Base-by-base conservation (phyloP, 352 stramenopile genomes). In the Phytophthora pinifolia region DNA sequence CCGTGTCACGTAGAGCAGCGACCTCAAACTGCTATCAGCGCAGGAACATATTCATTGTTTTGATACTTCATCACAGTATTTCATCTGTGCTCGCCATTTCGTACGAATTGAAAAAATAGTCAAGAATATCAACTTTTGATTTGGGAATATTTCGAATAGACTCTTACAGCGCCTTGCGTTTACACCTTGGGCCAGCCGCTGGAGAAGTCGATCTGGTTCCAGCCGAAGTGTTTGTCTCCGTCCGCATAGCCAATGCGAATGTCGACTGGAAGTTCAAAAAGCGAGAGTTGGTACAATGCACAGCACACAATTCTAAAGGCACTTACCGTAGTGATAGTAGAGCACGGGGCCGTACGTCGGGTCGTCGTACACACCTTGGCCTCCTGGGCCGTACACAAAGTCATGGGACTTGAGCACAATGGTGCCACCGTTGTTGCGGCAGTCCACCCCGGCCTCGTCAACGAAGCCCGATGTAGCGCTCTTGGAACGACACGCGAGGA, bases 311-410 rank as follows among this genome's bases (percentile, higher is more conserved):
- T 29, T 50, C 20, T 14, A 25, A 25, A 25, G 20, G 20, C 20
- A 25, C 20, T 25, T 27, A 27, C 72, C 72, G 62, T 81, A 79
- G 57, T 84, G 71, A 38, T 81, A 84, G 66, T 84, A 81, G 25
- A 79, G 31, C 12, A 81, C 64, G 6, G 68, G 71, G 3, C 66
- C 68, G 17, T 79, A 48, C 20, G 46, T 74, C 8, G 66, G 64
- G 38, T 84, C 74, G 0, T 79, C 47, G 54, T 71, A 77, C 15
- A 81, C 74, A 14, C 71, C 70, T 36, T 80, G 70, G 8, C 70
- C 74, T 36, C 70, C 74, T 3, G 74, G 74, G 1, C 67, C 74
- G 43, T 81, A 81, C 17, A 83, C 62, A 34, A 52, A 68, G 42
- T 44, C 60, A 41, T 83, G 65, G 12, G 65, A 75, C 47, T 76